Conservation (phyloP, 192 early-diverging fungal species). For the Coemansia sp. region DNA sequence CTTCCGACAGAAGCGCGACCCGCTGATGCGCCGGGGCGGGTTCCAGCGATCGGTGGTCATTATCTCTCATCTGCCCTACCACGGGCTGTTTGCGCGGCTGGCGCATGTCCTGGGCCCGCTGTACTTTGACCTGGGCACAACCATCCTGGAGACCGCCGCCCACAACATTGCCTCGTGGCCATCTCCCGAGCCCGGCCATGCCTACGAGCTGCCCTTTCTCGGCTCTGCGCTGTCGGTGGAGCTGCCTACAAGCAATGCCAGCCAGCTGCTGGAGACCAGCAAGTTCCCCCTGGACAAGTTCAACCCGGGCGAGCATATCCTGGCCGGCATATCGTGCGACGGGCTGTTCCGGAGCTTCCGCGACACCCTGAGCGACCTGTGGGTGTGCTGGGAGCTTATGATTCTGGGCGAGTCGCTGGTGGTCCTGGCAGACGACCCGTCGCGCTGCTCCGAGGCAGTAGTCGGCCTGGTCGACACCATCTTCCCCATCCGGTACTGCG, state of each 20-base stretch:
- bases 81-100: slow-evolving; percentile 76
- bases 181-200: slow-evolving; percentile 47
- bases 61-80: slow-evolving; percentile 81
- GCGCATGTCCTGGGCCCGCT: slow-evolving; percentile 69
- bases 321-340: slow-evolving; percentile 60
- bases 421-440: slow-evolving; percentile 82
- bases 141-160: slow-evolving; percentile 73
- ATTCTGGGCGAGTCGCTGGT: slow-evolving; percentile 84
- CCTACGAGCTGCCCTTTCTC: slow-evolving; percentile 69
- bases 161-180: slow-evolving; percentile 75
- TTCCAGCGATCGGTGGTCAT: slow-evolving; percentile 91
- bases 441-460: slow-evolving; percentile 79
- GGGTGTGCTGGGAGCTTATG: slow-evolving; percentile 94
- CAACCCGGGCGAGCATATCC: slow-evolving; percentile 64
- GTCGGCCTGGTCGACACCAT: slow-evolving; percentile 82
- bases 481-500: slow-evolving; percentile 93
- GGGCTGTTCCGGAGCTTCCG: slow-evolving; percentile 74
- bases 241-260: slow-evolving; percentile 57
- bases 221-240: slow-evolving; percentile 63
- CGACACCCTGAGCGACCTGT: slow-evolving; percentile 72
- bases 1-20: slow-evolving; percentile 88
- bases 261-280: slow-evolving; percentile 68
- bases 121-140: slow-evolving; percentile 72
- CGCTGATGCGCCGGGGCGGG: slow-evolving; percentile 77
- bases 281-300: slow-evolving; percentile 61